These are phyloP conservation scores for Fusarium sambucinum DNA, from an alignment of 2,329 filamentous ascomycete species.

Conservation along the genomic window DNA sequence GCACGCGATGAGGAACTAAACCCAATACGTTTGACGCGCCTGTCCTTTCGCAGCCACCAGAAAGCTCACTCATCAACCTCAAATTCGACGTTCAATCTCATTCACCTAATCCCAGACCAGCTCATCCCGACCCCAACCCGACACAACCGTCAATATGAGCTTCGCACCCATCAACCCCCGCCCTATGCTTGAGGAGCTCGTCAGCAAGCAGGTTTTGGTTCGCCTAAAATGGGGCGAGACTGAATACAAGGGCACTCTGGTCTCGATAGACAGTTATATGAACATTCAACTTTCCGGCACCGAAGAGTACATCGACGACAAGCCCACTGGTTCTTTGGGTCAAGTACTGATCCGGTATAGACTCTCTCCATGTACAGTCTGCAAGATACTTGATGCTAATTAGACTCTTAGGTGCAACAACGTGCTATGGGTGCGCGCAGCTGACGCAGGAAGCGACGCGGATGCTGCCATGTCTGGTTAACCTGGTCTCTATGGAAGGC, in stretches of 20 bases:
- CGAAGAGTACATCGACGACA: slow-evolving; percentile 91
- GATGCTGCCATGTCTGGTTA: slow-evolving; percentile 71
- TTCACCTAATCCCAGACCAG: slow-evolving; percentile 17
- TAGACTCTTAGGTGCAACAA: slow-evolving; percentile 82
- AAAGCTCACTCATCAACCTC: slow-evolving; percentile 43
- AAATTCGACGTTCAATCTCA: slow-evolving; percentile 35
- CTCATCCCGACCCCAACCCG: neutral
- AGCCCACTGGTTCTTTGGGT: slow-evolving; percentile 85
- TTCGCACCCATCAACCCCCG: slow-evolving; percentile 97
- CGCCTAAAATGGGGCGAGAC: slow-evolving; percentile 98
- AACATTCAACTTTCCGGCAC: slow-evolving; percentile 93
- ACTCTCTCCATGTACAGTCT: neutral
- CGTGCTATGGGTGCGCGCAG: slow-evolving; percentile 87
- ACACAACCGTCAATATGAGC: slow-evolving; percentile 50
- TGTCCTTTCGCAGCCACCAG: slow-evolving; percentile 39
- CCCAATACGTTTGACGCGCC: slow-evolving; percentile 36
- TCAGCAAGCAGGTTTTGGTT: slow-evolving; percentile 91
- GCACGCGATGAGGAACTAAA: slow-evolving; percentile 32
- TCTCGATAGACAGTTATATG: slow-evolving; percentile 98
- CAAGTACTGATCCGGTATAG: slow-evolving; percentile 90
- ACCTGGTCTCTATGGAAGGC: slow-evolving; percentile 44
- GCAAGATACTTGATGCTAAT: slow-evolving; percentile 6
- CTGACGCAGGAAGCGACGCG: slow-evolving; percentile 62
- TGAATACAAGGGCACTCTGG: slow-evolving; percentile 94
- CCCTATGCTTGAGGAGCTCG: slow-evolving; percentile 92